Conservation (phyloP, 257 asterid species). For the Solanum neorickii region DNA sequence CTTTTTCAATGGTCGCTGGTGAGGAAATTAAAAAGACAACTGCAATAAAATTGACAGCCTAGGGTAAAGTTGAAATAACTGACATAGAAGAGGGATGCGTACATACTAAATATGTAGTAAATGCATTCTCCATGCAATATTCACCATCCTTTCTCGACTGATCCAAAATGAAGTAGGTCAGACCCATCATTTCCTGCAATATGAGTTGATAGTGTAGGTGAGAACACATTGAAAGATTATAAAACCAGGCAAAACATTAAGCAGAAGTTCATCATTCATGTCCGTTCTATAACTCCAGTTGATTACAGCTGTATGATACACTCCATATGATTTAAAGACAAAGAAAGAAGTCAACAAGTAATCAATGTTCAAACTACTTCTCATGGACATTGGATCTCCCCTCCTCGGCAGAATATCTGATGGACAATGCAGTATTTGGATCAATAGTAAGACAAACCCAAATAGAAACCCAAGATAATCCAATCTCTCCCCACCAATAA, state of each 20-base stretch:
- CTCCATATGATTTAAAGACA: background rate
- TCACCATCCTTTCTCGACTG: slow-evolving; percentile 91
- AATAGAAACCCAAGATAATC: background rate
- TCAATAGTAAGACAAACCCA: background rate
- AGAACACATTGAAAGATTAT: background rate
- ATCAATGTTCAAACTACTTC: background rate
- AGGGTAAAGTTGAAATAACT: background rate
- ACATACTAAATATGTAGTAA: slow-evolving; percentile 67
- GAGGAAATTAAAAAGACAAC: slow-evolving; percentile 2
- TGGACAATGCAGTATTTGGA: background rate
- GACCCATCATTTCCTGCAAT: slow-evolving; percentile 91
- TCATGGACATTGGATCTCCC: background rate
- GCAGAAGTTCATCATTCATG: background rate
- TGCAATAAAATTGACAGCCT: background rate
- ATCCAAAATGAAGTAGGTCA: slow-evolving; percentile 87
- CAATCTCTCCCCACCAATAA: background rate
- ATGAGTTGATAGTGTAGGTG: background rate
- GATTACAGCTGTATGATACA: background rate
- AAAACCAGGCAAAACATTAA: background rate
- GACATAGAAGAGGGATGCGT: background rate
- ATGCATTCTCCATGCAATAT: slow-evolving; percentile 95
- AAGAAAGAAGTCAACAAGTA: background rate
- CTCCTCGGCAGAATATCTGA: background rate
- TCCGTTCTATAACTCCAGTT: background rate
- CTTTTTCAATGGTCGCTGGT: background rate